Evolutionary conservation across 2,329 filamentous ascomycete genomes (phyloP).

Genomic region (Claviceps sp.): DNA sequence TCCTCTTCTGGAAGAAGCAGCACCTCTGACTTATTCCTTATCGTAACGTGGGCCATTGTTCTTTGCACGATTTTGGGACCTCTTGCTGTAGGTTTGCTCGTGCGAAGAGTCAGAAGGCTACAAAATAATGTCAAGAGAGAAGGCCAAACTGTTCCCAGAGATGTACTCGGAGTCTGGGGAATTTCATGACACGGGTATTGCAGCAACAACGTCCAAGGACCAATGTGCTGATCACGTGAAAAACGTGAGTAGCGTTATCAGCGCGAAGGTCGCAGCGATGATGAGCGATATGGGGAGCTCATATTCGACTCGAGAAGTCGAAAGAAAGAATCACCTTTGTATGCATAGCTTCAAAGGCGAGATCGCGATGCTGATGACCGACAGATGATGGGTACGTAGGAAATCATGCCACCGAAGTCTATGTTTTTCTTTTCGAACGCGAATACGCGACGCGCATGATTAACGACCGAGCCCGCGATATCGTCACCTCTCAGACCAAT

Average conservation of each 20-base stretch:
- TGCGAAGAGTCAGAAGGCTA: conserved; percentile 25
- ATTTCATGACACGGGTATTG: neutral
- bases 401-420: no score
- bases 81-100: conserved; percentile 32
- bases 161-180: conserved; percentile 3
- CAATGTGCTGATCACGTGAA: neutral
- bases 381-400: no score
- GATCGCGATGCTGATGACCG: no score
- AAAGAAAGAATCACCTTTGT: no score
- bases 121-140: conserved; percentile 3
- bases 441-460: no score
- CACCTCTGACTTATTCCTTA: conserved; percentile 32
- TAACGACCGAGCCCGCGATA: neutral
- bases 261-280: no score
- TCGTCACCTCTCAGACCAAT: neutral
- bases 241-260: neutral
- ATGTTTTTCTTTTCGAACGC: no score
- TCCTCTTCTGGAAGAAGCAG: neutral
- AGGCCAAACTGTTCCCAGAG: neutral
- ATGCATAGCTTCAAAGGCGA: no score
- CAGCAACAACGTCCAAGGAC: neutral
- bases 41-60: conserved; percentile 42
- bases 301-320: no score
- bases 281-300: no score
- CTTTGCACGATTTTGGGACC: conserved; percentile 41